These are phyloP conservation scores for Bremia lactucae DNA, from an alignment of 352 stramenopile genomes.

Conservation along the genomic window DNA sequence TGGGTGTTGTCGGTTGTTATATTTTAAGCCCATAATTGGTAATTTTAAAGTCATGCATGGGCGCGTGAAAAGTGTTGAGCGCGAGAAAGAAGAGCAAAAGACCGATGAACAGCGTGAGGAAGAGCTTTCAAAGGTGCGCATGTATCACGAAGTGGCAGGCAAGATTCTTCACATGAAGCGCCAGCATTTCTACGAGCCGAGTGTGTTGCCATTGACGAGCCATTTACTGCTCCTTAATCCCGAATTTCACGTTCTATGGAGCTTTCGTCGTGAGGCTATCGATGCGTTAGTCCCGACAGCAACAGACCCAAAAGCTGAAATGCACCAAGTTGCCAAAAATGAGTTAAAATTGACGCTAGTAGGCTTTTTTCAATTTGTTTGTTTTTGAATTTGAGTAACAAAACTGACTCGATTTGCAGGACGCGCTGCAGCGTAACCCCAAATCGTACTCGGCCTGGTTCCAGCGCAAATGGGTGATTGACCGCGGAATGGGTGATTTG, in stretches of 20 bases:
- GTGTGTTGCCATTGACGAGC: conserved; percentile 76
- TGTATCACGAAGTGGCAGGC: conserved; percentile 67
- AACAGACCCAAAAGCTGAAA: conserved; percentile 15
- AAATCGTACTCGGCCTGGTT: conserved; percentile 95
- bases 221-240: conserved; percentile 93
- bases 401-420: conserved; percentile 27
- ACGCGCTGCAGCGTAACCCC: conserved; percentile 91
- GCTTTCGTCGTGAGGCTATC: conserved; percentile 90
- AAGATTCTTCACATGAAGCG: conserved; percentile 61
- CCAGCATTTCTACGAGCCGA: conserved; percentile 34
- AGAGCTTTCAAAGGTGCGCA: conserved; percentile 48
- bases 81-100: conserved; percentile 58
- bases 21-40: too few species aligned
- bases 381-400: background rate
- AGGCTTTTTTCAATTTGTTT: background rate
- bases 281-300: conserved; percentile 27
- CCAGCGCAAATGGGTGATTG: conserved; percentile 79
- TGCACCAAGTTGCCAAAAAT: conserved; percentile 52
- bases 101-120: conserved; percentile 51
- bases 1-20: too few species aligned
- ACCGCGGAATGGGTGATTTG: conserved; percentile 52
- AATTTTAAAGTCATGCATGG: conserved; percentile 71
- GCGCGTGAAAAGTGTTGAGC: conserved; percentile 65
- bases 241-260: conserved; percentile 96
- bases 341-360: conserved; percentile 83